Conservation (phyloP, 2,329 filamentous ascomycete genomes). For the Alternaria gansuensis region DNA sequence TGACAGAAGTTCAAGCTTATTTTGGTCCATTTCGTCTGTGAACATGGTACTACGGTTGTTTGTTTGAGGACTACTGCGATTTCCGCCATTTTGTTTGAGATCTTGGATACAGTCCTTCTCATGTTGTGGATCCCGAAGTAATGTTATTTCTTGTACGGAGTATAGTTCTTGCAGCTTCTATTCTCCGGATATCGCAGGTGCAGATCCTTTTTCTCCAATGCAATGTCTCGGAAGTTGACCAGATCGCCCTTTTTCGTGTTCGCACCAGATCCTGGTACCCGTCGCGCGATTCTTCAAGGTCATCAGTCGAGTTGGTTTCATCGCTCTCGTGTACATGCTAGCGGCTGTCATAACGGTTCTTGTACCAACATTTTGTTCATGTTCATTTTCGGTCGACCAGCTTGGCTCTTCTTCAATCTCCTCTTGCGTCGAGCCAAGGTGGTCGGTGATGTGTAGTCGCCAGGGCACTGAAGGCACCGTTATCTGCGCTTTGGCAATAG, state of each 20-base stretch:
- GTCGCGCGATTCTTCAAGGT: slow-evolving; percentile 38
- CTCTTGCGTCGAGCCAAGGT: slow-evolving; percentile 53
- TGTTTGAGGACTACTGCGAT: slow-evolving; percentile 49
- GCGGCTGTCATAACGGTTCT: slow-evolving; percentile 51
- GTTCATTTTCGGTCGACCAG: slow-evolving; percentile 48
- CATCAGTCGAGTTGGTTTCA: slow-evolving; percentile 32
- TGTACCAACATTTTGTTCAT: slow-evolving; percentile 56
- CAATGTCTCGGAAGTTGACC: slow-evolving; percentile 53
- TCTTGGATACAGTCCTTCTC: slow-evolving; percentile 56
- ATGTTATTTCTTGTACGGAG: slow-evolving; percentile 54
- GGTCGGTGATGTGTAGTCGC: slow-evolving; percentile 41
- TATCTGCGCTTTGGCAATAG: neutral
- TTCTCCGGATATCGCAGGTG: slow-evolving; percentile 57
- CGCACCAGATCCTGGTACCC: slow-evolving; percentile 36
- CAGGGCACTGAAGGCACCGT: slow-evolving; percentile 45
- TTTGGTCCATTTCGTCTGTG: slow-evolving; percentile 59
- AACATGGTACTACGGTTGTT: slow-evolving; percentile 44
- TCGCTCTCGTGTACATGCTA: slow-evolving; percentile 41
- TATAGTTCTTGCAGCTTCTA: slow-evolving; percentile 55
- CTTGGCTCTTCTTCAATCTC: slow-evolving; percentile 58
- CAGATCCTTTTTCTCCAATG: slow-evolving; percentile 50
- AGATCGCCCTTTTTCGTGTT: slow-evolving; percentile 44
- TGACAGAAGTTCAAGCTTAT: no score
- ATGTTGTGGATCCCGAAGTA: slow-evolving; percentile 52
- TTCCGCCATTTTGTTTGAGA: slow-evolving; percentile 58